A percentile compares a stretch with the other conserved stretches of the same genome.
Conservation (phyloP, 495 filamentous ascomycete genomes). For the Xylaria longipes region DNA sequence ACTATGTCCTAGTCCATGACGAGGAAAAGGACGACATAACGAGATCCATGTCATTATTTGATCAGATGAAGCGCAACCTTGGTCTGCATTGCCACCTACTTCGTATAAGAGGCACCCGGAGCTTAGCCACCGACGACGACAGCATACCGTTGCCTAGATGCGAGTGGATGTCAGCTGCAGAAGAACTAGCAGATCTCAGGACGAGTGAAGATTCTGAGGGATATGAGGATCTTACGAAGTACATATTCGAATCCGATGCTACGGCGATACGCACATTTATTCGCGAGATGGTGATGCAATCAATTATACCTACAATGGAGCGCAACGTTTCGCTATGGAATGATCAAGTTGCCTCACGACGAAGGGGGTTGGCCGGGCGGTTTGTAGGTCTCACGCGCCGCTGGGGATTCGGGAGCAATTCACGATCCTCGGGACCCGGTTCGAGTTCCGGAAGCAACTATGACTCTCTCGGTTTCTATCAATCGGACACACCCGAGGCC, state of each 20-base stretch:
- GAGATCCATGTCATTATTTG: constrained; percentile 85
- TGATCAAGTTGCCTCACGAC: constrained; percentile 90
- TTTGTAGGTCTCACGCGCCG: constrained; percentile 92
- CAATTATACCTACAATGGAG: constrained; percentile 94
- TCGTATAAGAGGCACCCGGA: constrained; percentile 80
- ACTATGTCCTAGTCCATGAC: constrained; percentile 97
- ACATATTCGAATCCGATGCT: constrained; percentile 89
- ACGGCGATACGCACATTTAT: constrained; percentile 86
- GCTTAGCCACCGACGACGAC: constrained; percentile 91
- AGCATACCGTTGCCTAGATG: constrained; percentile 77
- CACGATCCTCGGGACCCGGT: constrained; percentile 50
- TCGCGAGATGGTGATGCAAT: constrained; percentile 91
- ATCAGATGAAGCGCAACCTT: constrained; percentile 97
- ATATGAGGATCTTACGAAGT: constrained; percentile 72
- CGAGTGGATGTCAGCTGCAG: constrained; percentile 88
- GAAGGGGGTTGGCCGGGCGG: constrained; percentile 84
- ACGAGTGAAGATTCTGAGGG: constrained; percentile 64
- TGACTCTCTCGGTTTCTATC: constrained; percentile 81
- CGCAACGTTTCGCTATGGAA: constrained; percentile 90
- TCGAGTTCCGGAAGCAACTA: constrained; percentile 70
- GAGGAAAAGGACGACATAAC: constrained; percentile 92
- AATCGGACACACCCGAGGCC: constrained; percentile 83
- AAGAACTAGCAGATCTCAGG: constrained; percentile 78
- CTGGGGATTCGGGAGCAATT: constrained; percentile 74
- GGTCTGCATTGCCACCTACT: constrained; percentile 94